Conservation (phyloP, 2,329 filamentous ascomycete genomes). For the Helicocarpus griseus region DNA sequence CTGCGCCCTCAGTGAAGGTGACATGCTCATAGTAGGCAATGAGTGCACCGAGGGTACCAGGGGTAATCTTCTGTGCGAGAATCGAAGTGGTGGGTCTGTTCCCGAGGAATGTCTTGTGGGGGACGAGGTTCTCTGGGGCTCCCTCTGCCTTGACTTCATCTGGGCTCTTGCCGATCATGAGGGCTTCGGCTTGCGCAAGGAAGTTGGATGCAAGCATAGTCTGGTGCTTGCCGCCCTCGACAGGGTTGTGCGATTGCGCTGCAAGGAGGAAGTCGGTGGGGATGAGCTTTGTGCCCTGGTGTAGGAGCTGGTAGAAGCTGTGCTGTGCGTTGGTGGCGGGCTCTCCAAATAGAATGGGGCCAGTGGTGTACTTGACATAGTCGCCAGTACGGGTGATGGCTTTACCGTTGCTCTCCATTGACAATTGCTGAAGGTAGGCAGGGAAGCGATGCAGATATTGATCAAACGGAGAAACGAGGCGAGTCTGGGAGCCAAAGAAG, state of each 20-base stretch:
- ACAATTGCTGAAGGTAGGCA: slow-evolving; percentile 96
- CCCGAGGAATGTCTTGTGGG: slow-evolving; percentile 99
- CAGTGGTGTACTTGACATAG: slow-evolving; percentile 95
- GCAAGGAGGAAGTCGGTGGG: slow-evolving; percentile 97
- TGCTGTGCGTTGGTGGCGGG: slow-evolving; percentile 98
- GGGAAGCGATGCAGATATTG: slow-evolving; percentile 99
- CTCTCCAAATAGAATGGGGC: slow-evolving; percentile 92
- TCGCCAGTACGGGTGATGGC: slow-evolving; percentile 79
- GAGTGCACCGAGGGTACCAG: slow-evolving; percentile 81
- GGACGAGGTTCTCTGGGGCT: slow-evolving; percentile 51
- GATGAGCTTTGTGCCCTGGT: slow-evolving; percentile 98
- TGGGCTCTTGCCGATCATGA: slow-evolving; percentile 46
- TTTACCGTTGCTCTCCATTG: slow-evolving; percentile 99
- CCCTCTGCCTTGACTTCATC: slow-evolving; percentile 40
- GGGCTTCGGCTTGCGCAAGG: slow-evolving; percentile 40
- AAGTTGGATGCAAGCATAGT: slow-evolving; percentile 48
- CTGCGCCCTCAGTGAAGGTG: slow-evolving; percentile 91
- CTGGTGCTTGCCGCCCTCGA: slow-evolving; percentile 87
- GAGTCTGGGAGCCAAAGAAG: slow-evolving; percentile 97
- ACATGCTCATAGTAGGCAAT: slow-evolving; percentile 99
- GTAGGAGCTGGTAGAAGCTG: slow-evolving; percentile 99
- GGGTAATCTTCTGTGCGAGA: slow-evolving; percentile 85
- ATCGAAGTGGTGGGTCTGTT: slow-evolving; percentile 97
- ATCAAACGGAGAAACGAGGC: slow-evolving; percentile 95
- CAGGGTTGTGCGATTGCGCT: slow-evolving; percentile 91